A percentile compares a stretch with the other conserved stretches of the same genome.
Evolutionary conservation across 202 grass and related monocot species (phyloP).

Genomic region (Saccharum hybrid): DNA sequence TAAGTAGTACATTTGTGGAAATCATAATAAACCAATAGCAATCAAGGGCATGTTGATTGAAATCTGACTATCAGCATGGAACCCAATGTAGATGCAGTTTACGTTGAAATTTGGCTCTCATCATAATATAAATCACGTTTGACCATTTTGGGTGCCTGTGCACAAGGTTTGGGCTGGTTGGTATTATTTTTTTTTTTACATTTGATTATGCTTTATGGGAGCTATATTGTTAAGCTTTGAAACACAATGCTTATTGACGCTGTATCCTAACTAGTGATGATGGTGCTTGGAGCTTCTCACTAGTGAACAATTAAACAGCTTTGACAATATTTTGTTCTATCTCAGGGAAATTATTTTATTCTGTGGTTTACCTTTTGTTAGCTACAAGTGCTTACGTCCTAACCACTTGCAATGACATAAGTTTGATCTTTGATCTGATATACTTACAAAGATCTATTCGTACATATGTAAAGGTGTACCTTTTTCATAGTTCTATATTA

Average conservation of each 20-base stretch:
- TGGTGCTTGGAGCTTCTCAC: constrained; percentile 27
- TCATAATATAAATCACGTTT: not conserved
- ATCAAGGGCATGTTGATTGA: not conserved
- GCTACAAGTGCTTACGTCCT: constrained; percentile 6
- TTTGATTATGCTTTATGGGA: constrained; percentile 4
- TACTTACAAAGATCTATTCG: constrained; percentile 7
- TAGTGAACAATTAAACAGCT: constrained; percentile 33
- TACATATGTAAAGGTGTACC: not conserved
- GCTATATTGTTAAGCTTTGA: not conserved
- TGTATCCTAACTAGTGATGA: not conserved
- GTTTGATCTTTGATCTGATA: constrained; percentile 22
- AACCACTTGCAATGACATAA: constrained; percentile 23
- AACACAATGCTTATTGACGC: not conserved
- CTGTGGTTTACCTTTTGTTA: not conserved
- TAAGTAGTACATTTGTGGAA: not conserved
- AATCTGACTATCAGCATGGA: constrained; percentile 16
- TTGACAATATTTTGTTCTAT: not conserved
- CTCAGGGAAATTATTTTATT: not conserved
- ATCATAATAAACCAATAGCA: not conserved
- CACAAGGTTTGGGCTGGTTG: constrained; percentile 4
- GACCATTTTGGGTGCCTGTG: not conserved
- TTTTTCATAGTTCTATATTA: constrained; percentile 33
- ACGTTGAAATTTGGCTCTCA: constrained; percentile 13
- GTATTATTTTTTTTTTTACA: not conserved
- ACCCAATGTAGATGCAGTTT: constrained; percentile 29